A percentile compares a stretch with the other conserved stretches of the same genome.
Evolutionary conservation across 371 early-diverging fungal species (phyloP).

Genomic region (Rhizopus delemar): DNA sequence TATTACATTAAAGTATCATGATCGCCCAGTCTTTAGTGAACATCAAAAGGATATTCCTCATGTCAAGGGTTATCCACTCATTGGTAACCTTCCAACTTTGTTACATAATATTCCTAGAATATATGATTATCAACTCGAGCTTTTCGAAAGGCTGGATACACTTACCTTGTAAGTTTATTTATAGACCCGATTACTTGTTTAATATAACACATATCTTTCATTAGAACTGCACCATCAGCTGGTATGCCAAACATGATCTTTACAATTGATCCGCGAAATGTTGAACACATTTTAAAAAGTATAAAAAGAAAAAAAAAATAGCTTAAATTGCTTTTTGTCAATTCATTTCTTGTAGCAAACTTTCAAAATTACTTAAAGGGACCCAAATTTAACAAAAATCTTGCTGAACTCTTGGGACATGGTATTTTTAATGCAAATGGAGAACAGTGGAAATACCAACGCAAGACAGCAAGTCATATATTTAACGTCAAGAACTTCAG

Average conservation of each 20-base stretch:
- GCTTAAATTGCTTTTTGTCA: slow-evolving; percentile 1
- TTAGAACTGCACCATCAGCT: slow-evolving; percentile 28
- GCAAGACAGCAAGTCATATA: slow-evolving; percentile 48
- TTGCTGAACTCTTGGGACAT: slow-evolving; percentile 36
- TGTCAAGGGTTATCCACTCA: slow-evolving; percentile 30
- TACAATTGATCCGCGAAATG: slow-evolving; percentile 48
- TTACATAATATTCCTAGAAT: slow-evolving; percentile 24
- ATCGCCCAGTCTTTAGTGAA: slow-evolving; percentile 40
- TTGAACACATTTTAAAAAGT: slow-evolving; percentile 38
- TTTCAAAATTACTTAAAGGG: slow-evolving; percentile 53
- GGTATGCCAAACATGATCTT: slow-evolving; percentile 35
- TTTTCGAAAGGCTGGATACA: slow-evolving; percentile 18
- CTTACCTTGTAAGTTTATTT: slow-evolving; percentile 24
- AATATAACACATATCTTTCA: neutral
- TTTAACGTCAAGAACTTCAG: slow-evolving; percentile 56
- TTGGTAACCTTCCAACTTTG: slow-evolving; percentile 28
- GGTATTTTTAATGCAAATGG: slow-evolving; percentile 53
- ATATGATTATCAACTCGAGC: slow-evolving; percentile 21
- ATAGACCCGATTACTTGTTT: neutral
- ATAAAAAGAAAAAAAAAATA: neutral
- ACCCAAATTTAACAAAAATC: slow-evolving; percentile 29
- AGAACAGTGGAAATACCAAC: slow-evolving; percentile 39
- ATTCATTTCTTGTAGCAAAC: slow-evolving; percentile 26
- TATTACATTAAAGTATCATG: slow-evolving; percentile 35
- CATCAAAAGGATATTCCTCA: slow-evolving; percentile 31